A percentile compares a stretch with the other conserved stretches of the same genome.
Evolutionary conservation across 371 early-diverging fungal species (phyloP).

Genomic region (Circinella minor): DNA sequence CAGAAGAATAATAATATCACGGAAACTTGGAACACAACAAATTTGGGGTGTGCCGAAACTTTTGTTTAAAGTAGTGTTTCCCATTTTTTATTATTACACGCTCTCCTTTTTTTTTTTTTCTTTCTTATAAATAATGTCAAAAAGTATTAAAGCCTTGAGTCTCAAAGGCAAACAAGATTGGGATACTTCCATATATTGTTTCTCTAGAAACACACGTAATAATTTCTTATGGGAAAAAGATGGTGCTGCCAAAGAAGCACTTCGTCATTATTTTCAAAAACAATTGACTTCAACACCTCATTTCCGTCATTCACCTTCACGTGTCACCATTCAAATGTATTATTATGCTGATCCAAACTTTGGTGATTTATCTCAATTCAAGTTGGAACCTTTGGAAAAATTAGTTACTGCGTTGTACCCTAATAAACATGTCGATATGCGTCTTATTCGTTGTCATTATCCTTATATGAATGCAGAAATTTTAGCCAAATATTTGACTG

Average conservation of each 20-base stretch:
- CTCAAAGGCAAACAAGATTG: conserved; percentile 57
- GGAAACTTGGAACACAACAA: too few relatives aligned
- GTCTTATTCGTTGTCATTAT: conserved; percentile 47
- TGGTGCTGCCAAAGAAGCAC: conserved; percentile 42
- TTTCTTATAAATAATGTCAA: conserved; percentile 36
- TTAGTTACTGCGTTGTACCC: conserved; percentile 46
- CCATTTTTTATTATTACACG: too few relatives aligned
- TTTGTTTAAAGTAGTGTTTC: too few relatives aligned
- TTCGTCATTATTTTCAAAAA: conserved; percentile 53
- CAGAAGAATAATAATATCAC: too few relatives aligned
- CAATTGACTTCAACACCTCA: conserved; percentile 56
- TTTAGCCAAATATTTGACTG: conserved; percentile 53
- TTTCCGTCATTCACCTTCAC: conserved; percentile 51
- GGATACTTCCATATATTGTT: conserved; percentile 53
- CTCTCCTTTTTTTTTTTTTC: too few relatives aligned
- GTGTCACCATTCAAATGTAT: conserved; percentile 54
- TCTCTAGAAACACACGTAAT: conserved; percentile 51
- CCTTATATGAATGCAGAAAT: conserved; percentile 62
- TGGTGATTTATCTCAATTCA: conserved; percentile 34
- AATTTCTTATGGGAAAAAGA: conserved; percentile 57
- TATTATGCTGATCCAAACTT: conserved; percentile 53
- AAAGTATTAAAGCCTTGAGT: conserved; percentile 56
- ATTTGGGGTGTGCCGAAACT: too few relatives aligned
- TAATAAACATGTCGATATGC: conserved; percentile 50
- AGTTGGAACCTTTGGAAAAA: conserved; percentile 49